Conservation (phyloP, 139 green algal genomes). For the Tetradesmus lagerheimii region DNA sequence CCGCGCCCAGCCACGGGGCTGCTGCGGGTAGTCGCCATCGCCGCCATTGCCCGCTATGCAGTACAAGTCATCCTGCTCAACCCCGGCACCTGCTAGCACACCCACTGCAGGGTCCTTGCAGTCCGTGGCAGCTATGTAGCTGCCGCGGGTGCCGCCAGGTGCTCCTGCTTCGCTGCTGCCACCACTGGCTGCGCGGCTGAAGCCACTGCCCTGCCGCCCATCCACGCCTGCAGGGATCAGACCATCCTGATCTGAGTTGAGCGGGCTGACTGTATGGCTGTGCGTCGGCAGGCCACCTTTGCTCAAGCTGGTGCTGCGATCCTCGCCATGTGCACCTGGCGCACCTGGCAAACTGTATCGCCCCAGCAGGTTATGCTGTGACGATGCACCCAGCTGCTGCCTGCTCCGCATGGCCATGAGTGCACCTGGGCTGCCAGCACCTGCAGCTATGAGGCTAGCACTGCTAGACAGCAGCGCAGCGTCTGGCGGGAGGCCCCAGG, state of each 20-base stretch:
- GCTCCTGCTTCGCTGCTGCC: background rate
- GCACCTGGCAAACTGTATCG: background rate
- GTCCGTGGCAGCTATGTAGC: background rate
- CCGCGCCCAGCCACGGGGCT: no score
- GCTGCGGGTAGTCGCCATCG: no score
- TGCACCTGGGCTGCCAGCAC: background rate
- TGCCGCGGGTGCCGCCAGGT: background rate
- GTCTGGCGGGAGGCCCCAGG: conserved; percentile 28
- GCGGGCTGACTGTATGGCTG: background rate
- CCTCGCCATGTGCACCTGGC: background rate
- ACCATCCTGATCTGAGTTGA: background rate
- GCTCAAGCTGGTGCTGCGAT: background rate
- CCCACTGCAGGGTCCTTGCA: background rate
- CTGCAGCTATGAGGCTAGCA: background rate
- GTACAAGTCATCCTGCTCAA: background rate
- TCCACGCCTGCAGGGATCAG: background rate
- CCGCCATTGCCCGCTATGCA: background rate
- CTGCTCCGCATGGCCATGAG: background rate
- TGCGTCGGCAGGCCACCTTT: background rate
- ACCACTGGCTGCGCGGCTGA: background rate
- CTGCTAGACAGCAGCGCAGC: conserved; percentile 18
- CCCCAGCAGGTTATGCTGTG: background rate
- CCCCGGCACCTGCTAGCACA: background rate
- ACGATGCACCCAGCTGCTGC: background rate
- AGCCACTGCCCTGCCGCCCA: background rate